Percentiles rank a stretch among this genome's conserved stretches.
Evolutionary conservation across 371 early-diverging fungal species (phyloP).

Genomic region (Dichotomocladium elegans): DNA sequence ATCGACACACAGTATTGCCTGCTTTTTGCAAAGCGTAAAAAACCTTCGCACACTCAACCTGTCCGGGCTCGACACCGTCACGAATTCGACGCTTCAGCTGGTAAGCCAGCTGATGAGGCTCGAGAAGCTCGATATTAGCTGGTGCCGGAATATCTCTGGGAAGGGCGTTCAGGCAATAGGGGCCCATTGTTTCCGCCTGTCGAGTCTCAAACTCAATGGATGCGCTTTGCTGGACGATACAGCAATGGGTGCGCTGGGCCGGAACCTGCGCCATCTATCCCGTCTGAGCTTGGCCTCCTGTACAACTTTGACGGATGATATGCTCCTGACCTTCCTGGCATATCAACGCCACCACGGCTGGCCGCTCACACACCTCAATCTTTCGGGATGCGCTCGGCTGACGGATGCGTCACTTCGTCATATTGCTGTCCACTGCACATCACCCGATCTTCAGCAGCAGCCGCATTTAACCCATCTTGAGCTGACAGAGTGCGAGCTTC

Average conservation of each 20-base stretch:
- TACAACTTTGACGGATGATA: constrained; percentile 38
- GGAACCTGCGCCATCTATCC: constrained; percentile 30
- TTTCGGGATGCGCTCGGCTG: constrained; percentile 45
- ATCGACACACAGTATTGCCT: constrained; percentile 44
- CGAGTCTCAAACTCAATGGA: constrained; percentile 45
- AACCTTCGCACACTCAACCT: constrained; percentile 41
- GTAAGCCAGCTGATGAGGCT: constrained; percentile 31
- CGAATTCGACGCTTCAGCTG: constrained; percentile 39
- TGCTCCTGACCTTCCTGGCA: constrained; percentile 31
- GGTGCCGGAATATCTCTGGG: constrained; percentile 55
- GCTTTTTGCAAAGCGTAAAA: constrained; percentile 33
- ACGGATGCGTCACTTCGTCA: constrained; percentile 38
- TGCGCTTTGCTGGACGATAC: constrained; percentile 45
- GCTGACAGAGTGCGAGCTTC: constrained; percentile 41
- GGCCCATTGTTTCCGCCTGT: constrained; percentile 30
- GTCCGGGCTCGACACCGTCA: constrained; percentile 44
- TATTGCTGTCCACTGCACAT: constrained; percentile 26
- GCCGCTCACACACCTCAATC: constrained; percentile 41
- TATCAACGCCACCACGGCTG: not conserved
- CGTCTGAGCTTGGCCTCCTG: constrained; percentile 50
- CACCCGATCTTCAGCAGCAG: too few species aligned
- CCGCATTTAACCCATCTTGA: constrained; percentile 43
- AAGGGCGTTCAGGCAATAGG: constrained; percentile 33
- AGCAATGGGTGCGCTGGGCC: constrained; percentile 34
- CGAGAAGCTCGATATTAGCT: constrained; percentile 44